These are phyloP conservation scores for Yarrowia sp. DNA, from an alignment of 805 yeast genomes.

Conservation along the genomic window DNA sequence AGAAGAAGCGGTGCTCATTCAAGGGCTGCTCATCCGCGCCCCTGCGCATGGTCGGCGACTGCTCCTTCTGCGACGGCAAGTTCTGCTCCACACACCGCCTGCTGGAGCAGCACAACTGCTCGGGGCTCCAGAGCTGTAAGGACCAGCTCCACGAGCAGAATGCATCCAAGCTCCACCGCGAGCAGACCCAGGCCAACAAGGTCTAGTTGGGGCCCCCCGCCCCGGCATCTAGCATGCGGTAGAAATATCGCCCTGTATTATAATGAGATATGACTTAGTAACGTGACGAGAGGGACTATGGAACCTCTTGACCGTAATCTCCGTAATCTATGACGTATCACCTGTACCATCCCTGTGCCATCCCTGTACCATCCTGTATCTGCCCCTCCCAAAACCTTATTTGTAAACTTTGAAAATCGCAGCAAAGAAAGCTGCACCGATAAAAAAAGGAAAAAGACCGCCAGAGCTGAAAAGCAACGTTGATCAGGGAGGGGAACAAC, in stretches of 20 bases:
- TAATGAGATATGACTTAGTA: constrained; percentile 27
- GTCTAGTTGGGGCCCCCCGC: constrained; percentile 52
- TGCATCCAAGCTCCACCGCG: constrained; percentile 81
- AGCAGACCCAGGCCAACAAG: constrained; percentile 80
- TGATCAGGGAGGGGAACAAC: constrained; percentile 15
- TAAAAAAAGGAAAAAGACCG: background rate
- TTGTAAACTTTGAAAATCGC: background rate
- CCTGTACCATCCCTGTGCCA: background rate
- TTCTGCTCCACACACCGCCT: constrained; percentile 87
- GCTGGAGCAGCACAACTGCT: constrained; percentile 82
- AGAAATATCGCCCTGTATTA: constrained; percentile 18
- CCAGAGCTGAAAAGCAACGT: constrained; percentile 28
- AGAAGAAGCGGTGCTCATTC: constrained; percentile 59
- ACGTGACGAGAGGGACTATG: background rate
- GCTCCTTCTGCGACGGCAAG: constrained; percentile 82
- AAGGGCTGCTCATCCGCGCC: constrained; percentile 69
- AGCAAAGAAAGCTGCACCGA: constrained; percentile 6
- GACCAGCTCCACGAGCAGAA: constrained; percentile 83
- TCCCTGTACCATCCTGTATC: background rate
- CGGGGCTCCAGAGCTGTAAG: constrained; percentile 79
- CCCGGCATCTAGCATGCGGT: constrained; percentile 20
- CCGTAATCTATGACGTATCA: constrained; percentile 4
- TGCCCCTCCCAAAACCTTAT: constrained; percentile 18
- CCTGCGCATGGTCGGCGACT: constrained; percentile 73
- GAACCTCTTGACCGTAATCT: too few relatives aligned